These are phyloP conservation scores for Megacollybia marginata DNA, from an alignment of 768 basidiomycete species.

Conservation along the genomic window DNA sequence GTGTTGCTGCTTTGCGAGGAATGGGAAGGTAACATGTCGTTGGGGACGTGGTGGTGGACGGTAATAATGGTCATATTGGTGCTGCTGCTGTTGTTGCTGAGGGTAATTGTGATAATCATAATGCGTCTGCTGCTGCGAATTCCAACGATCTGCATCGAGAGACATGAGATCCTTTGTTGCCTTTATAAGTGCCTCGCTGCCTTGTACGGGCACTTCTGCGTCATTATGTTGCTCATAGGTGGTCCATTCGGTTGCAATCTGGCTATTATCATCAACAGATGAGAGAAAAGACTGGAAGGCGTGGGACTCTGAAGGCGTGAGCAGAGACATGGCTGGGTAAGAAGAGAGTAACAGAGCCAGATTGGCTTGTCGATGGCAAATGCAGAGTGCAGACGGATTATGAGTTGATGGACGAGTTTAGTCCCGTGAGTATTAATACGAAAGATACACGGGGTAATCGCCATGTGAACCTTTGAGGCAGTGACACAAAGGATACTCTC, in stretches of 20 bases:
- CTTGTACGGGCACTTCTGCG: constrained; percentile 29
- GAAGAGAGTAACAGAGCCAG: constrained; percentile 3
- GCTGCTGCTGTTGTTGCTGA: constrained; percentile 9
- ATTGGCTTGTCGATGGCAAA: neutral
- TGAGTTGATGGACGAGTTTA: no score
- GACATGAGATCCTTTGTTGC: constrained; percentile 83
- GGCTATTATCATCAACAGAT: constrained; percentile 35
- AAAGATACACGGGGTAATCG: no score
- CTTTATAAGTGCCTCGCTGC: constrained; percentile 61
- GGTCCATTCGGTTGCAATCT: constrained; percentile 41
- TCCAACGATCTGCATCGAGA: constrained; percentile 43
- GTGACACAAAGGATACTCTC: no score
- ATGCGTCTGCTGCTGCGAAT: constrained; percentile 12
- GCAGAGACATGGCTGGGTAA: constrained; percentile 41
- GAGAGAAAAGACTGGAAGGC: constrained; percentile 66
- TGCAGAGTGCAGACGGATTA: no score
- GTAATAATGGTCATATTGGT: constrained; percentile 12
- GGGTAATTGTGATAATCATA: constrained; percentile 10
- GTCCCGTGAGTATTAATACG: no score
- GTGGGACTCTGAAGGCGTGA: constrained; percentile 59
- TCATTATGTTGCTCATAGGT: constrained; percentile 35
- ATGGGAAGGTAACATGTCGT: constrained; percentile 8
- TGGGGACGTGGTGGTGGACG: constrained; percentile 15
- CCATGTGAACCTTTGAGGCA: no score
- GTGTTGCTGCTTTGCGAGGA: constrained; percentile 5